phyloP scores from a whole-genome alignment of 805 yeast genomes.

The Metschnikowia cubensis region DNA sequence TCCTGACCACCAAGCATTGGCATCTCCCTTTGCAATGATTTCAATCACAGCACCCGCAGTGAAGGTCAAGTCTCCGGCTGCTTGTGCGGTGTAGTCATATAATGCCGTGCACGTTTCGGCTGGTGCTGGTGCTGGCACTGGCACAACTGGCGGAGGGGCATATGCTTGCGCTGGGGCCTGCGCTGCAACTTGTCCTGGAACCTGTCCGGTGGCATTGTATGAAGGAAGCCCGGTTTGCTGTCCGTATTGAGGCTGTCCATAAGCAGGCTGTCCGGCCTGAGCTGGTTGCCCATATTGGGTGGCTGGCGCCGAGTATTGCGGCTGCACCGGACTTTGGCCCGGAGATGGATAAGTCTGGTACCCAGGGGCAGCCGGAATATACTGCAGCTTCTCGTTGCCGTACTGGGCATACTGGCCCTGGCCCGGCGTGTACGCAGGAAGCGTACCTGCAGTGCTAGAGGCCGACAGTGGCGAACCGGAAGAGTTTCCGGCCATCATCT shows the following conservation, averaged over 20 bases:
- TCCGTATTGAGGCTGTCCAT: constrained; percentile 22
- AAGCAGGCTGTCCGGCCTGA: constrained; percentile 3
- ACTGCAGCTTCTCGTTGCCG: constrained; percentile 14
- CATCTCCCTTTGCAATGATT: constrained; percentile 78
- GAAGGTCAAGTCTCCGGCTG: constrained; percentile 85
- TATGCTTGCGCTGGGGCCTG: constrained; percentile 3
- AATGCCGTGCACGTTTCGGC: constrained; percentile 74
- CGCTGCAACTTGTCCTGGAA: not conserved
- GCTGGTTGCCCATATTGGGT: constrained; percentile 23
- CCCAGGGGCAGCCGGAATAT: constrained; percentile 6
- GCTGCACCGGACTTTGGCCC: constrained; percentile 17
- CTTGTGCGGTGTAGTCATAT: constrained; percentile 89
- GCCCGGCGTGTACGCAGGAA: constrained; percentile 38
- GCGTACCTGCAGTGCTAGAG: constrained; percentile 21
- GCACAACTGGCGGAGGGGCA: constrained; percentile 10
- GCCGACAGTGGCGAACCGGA: constrained; percentile 21
- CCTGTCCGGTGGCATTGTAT: constrained; percentile 14
- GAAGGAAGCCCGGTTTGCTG: constrained; percentile 18
- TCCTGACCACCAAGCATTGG: constrained; percentile 99
- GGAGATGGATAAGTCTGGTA: constrained; percentile 13
- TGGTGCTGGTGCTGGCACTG: constrained; percentile 26
- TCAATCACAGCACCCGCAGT: constrained; percentile 85
- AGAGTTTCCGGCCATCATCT: constrained; percentile 33
- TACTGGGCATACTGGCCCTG: constrained; percentile 16
- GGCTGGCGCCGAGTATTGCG: constrained; percentile 6